Evolutionary conservation across 1,284 basidiomycete genomes (phyloP).

Genomic region (Fomitopsis betulina): DNA sequence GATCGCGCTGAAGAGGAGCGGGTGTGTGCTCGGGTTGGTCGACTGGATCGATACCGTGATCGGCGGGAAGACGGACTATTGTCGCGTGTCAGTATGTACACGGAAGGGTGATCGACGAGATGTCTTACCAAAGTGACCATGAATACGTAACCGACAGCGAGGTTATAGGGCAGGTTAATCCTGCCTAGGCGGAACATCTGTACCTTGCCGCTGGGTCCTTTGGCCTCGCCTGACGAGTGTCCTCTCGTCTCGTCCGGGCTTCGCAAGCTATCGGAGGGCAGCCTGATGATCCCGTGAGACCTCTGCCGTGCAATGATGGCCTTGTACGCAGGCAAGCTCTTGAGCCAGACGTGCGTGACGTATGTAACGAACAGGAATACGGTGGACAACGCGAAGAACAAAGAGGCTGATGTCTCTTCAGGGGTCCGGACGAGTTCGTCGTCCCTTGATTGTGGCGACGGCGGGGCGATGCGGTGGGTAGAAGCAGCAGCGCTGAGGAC

Average conservation of each 20-base stretch:
- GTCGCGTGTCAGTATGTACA: slow-evolving; percentile 5
- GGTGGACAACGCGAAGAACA: slow-evolving; percentile 70
- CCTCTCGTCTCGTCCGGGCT: slow-evolving; percentile 10
- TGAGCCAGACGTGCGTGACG: slow-evolving; percentile 51
- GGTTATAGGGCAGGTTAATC: slow-evolving; percentile 63
- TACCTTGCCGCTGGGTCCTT: slow-evolving; percentile 17
- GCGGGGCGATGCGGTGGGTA: slow-evolving; percentile 28
- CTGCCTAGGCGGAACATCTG: slow-evolving; percentile 51
- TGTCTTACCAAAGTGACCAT: slow-evolving; percentile 71
- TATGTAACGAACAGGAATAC: slow-evolving; percentile 54
- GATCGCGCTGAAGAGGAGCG: slow-evolving; percentile 63
- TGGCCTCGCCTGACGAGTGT: slow-evolving; percentile 4
- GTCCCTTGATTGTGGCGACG: slow-evolving; percentile 30
- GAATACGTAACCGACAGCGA: slow-evolving; percentile 75
- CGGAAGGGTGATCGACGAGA: neutral
- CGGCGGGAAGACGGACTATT: slow-evolving; percentile 79
- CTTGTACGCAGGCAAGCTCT: slow-evolving; percentile 53
- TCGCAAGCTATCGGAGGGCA: slow-evolving; percentile 21
- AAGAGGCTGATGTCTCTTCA: slow-evolving; percentile 60
- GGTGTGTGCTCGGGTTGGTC: slow-evolving; percentile 52
- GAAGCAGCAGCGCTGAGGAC: slow-evolving; percentile 59
- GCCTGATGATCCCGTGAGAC: slow-evolving; percentile 17
- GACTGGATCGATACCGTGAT: slow-evolving; percentile 76
- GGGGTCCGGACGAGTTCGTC: slow-evolving; percentile 14
- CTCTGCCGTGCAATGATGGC: slow-evolving; percentile 33